Evolutionary conservation across 2,329 filamentous ascomycete genomes (phyloP).

Genomic region (Colletotrichum simmondsii): DNA sequence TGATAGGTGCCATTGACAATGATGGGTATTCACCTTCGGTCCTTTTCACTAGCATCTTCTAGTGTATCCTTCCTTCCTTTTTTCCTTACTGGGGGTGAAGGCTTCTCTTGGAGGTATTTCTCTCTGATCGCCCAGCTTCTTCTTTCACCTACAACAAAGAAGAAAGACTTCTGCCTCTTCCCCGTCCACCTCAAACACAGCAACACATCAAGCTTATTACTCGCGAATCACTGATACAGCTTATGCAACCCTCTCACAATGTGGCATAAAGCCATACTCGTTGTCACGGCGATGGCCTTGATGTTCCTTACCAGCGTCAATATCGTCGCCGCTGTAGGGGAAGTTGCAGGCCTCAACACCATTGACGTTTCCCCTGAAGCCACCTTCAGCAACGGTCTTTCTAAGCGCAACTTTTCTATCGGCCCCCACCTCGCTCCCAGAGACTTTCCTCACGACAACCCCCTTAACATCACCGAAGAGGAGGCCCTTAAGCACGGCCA

Average conservation of each 20-base stretch:
- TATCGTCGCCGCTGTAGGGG: neutral
- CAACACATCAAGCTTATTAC: too few relatives aligned
- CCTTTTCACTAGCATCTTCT: too few relatives aligned
- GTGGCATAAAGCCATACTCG: neutral
- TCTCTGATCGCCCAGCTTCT: too few relatives aligned
- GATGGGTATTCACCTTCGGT: neutral
- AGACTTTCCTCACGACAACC: constrained; percentile 12
- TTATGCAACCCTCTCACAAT: neutral
- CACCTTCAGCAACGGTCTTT: neutral
- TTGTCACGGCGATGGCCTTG: neutral
- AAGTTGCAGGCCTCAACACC: neutral
- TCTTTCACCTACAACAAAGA: neutral
- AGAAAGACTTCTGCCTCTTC: neutral
- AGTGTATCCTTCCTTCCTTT: too few relatives aligned
- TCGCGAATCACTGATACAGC: neutral
- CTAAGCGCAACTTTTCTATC: constrained; percentile 1
- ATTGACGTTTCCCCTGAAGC: neutral
- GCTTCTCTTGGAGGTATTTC: too few relatives aligned
- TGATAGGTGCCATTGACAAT: too few relatives aligned
- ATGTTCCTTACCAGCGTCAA: neutral
- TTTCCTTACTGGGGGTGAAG: neutral
- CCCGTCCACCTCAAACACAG: neutral
- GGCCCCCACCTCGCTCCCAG: constrained; percentile 13
- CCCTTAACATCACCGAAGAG: constrained; percentile 23
- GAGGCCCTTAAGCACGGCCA: constrained; percentile 19